Evolutionary conservation across 768 basidiomycete species (phyloP), one percentile per base, ranked within the genome.

Genomic region (Kwoniella sp.): DNA sequence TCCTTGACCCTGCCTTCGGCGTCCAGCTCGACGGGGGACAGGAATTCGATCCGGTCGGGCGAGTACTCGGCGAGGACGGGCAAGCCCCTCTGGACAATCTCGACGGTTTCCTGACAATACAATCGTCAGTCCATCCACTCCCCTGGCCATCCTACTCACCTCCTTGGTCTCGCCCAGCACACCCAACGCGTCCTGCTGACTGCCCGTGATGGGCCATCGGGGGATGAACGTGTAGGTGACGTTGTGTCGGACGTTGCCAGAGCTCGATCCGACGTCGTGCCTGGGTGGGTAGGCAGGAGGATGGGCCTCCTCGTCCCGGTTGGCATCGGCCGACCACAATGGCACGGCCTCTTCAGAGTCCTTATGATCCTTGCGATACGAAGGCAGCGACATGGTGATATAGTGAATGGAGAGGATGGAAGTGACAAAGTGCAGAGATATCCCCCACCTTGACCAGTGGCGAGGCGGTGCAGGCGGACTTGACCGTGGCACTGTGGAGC

Each of bases 211-310:
- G 2, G 64, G 64, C 19, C 44, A 66, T 29, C 61, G 38, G 7
- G 64, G 60, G 23, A 46, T 53, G 32, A 62, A 62, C 14, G 50
- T 66, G 36, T 62, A 66, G 1, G 59, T 65, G 11, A 57, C 55
- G 40, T 59, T 55, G 31, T 46, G 44, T 38, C 37, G 37, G 19
- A 20, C 23, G 37, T 20, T 38, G 5, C 23, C 37, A 22, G 19
- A 17, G 23, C 37, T 22, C 19, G 19, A 38, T 5, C 19, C 19
- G 8, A 20, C 37, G 9, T 22, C 37, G 9, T 6, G 17, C 8
- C 37, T 17, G 23, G 37, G 37, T 20, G 37, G 37, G 19, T 38
- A 38, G 19, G 37, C 37, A 9, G 37, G 37, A n/a, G n/a, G n/a
- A n/a, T n/a, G n/a, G 19, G 37, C 37, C 9, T 17, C 19, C 23